phyloP scores from a whole-genome alignment of 192 early-diverging fungal genomes.

The Kappamyces sp. region DNA sequence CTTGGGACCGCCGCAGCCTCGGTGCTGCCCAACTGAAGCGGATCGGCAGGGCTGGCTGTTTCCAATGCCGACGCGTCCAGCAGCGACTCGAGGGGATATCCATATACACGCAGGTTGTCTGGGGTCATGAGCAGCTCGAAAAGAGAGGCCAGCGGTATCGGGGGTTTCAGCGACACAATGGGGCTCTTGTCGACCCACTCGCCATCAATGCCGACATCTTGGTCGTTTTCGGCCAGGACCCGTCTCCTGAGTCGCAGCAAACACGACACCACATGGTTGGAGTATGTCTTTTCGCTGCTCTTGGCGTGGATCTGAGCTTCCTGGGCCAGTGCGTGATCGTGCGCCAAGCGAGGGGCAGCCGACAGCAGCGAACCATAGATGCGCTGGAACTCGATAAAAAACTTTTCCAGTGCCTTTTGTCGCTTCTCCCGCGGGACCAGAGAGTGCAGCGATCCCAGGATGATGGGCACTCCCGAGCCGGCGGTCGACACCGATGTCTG shows the following conservation, averaged over 20 bases:
- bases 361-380: slow-evolving; percentile 45
- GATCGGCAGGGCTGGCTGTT: neutral
- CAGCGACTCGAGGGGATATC: too few species aligned
- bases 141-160: neutral
- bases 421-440: slow-evolving; percentile 26
- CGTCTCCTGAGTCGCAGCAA: slow-evolving; percentile 53
- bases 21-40: neutral
- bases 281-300: slow-evolving; percentile 17
- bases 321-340: slow-evolving; percentile 43
- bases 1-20: neutral
- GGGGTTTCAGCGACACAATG: neutral
- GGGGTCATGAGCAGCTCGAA: neutral
- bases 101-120: neutral
- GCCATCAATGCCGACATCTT: slow-evolving; percentile 62
- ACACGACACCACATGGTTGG: slow-evolving; percentile 30
- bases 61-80: too few species aligned
- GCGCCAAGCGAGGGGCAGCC: slow-evolving; percentile 29
- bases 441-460: too few species aligned
- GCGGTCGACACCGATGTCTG: too few species aligned
- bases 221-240: slow-evolving; percentile 29
- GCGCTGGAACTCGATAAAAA: slow-evolving; percentile 45
- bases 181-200: slow-evolving; percentile 27
- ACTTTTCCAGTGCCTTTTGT: slow-evolving; percentile 31
- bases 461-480: too few species aligned
- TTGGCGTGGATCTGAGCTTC: slow-evolving; percentile 18